Evolutionary conservation across 805 yeast species (phyloP).

Genomic region (Wickerhamiella allomyrinae): DNA sequence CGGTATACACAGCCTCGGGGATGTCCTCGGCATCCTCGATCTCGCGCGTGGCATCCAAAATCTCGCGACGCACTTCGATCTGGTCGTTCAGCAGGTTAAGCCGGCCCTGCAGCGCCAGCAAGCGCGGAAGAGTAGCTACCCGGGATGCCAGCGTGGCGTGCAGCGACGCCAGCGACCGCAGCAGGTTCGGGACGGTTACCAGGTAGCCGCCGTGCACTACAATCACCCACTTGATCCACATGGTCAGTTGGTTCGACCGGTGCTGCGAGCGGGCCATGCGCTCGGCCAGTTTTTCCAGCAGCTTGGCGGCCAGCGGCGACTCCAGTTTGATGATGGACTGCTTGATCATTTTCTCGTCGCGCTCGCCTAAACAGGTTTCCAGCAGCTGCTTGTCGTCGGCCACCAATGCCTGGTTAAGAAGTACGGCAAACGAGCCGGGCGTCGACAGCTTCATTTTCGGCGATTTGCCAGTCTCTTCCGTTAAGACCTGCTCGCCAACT

Average conservation of each 20-base stretch:
- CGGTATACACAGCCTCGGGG: constrained; percentile 27
- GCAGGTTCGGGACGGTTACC: constrained; percentile 36
- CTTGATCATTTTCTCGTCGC: constrained; percentile 39
- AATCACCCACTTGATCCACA: constrained; percentile 76
- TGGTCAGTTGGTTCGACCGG: constrained; percentile 34
- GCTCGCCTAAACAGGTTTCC: constrained; percentile 58
- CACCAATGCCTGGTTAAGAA: constrained; percentile 77
- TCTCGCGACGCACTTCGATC: constrained; percentile 47
- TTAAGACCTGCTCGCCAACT: constrained; percentile 10
- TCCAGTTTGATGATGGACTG: constrained; percentile 42
- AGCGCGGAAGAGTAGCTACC: constrained; percentile 44
- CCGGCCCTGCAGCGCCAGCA: constrained; percentile 76
- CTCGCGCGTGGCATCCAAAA: constrained; percentile 25
- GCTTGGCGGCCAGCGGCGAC: constrained; percentile 28
- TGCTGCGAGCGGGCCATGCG: constrained; percentile 40
- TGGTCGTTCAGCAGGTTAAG: constrained; percentile 66
- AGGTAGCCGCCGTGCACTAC: constrained; percentile 56
- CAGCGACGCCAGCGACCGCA: constrained; percentile 41
- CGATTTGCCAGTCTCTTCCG: constrained; percentile 16
- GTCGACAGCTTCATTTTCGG: constrained; percentile 30
- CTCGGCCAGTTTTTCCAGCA: constrained; percentile 36
- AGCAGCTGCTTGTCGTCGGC: constrained; percentile 75
- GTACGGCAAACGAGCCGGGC: constrained; percentile 66
- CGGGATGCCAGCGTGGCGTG: constrained; percentile 43
- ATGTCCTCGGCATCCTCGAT: constrained; percentile 25